A percentile compares a stretch with the other conserved stretches of the same genome.
Evolutionary conservation across 768 basidiomycete genomes (phyloP).

Genomic region (Hericium erinaceus): DNA sequence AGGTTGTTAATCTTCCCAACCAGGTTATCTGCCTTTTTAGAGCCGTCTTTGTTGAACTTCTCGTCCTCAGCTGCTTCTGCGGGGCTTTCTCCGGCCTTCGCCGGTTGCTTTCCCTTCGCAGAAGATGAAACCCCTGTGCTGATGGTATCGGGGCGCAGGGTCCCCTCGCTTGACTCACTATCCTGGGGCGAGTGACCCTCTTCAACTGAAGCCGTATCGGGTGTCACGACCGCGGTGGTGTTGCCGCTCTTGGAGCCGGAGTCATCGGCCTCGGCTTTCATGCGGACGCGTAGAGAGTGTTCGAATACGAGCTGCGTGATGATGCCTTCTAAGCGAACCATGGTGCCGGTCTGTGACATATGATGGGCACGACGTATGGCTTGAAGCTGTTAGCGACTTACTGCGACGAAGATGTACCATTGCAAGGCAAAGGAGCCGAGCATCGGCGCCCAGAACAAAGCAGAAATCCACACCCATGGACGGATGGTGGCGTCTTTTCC

Average conservation of each 20-base stretch:
- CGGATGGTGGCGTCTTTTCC: conserved; percentile 39
- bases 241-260: conserved; percentile 1
- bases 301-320: conserved; percentile 47
- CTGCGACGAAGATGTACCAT: conserved; percentile 37
- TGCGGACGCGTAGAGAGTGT: conserved; percentile 43
- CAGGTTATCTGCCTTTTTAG: conserved; percentile 31
- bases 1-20: conserved; percentile 74
- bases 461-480: conserved; percentile 63
- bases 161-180: neutral
- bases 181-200: neutral
- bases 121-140: neutral
- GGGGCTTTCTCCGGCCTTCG: neutral
- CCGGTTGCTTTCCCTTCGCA: neutral
- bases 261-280: conserved; percentile 31
- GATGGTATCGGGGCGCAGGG: conserved; percentile 6
- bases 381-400: conserved; percentile 6
- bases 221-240: neutral
- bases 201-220: neutral
- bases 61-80: neutral
- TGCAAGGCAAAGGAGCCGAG: conserved; percentile 37
- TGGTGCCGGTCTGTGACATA: conserved; percentile 21
- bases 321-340: conserved; percentile 35
- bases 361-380: neutral
- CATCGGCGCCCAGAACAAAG: conserved; percentile 40
- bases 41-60: neutral